Percentiles rank a stretch among this genome's conserved stretches.
Evolutionary conservation across 2,329 filamentous ascomycete genomes (phyloP).

Genomic region (Penicillium nordicum): DNA sequence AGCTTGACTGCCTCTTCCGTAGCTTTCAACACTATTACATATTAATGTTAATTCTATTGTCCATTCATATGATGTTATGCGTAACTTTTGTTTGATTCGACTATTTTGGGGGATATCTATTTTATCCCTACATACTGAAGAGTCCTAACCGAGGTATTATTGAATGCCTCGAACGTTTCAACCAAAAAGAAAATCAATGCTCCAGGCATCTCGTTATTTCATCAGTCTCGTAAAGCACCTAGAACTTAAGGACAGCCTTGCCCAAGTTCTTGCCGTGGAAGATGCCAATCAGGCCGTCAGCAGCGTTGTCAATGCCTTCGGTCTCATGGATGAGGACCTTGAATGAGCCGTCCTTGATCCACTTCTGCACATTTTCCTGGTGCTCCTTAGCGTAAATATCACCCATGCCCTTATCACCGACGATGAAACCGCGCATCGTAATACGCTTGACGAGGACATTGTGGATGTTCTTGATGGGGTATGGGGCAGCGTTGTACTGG

Average conservation of each 20-base stretch:
- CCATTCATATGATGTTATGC: neutral
- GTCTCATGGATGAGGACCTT: slow-evolving; percentile 67
- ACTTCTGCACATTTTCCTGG: slow-evolving; percentile 70
- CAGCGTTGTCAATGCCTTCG: slow-evolving; percentile 72
- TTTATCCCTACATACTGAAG: neutral
- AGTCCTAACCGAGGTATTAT: slow-evolving; percentile 18
- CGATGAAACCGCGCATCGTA: slow-evolving; percentile 70
- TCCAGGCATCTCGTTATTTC: slow-evolving; percentile 13
- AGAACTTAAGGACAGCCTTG: slow-evolving; percentile 73
- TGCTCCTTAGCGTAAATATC: slow-evolving; percentile 66
- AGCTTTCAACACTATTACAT: neutral
- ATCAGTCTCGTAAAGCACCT: slow-evolving; percentile 29
- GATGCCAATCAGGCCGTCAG: slow-evolving; percentile 71
- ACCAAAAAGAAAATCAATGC: slow-evolving; percentile 2
- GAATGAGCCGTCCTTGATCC: slow-evolving; percentile 72
- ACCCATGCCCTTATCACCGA: slow-evolving; percentile 62
- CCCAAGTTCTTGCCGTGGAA: slow-evolving; percentile 78
- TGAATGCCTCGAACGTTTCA: neutral
- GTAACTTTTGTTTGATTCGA: neutral
- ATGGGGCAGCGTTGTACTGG: slow-evolving; percentile 70
- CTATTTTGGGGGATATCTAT: neutral
- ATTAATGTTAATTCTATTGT: neutral
- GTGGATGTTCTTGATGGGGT: slow-evolving; percentile 65
- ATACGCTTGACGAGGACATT: slow-evolving; percentile 65
- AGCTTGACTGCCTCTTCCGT: too few species aligned